Conservation (phyloP, 108 stramenopile species). For the Skeletonema grethae region DNA sequence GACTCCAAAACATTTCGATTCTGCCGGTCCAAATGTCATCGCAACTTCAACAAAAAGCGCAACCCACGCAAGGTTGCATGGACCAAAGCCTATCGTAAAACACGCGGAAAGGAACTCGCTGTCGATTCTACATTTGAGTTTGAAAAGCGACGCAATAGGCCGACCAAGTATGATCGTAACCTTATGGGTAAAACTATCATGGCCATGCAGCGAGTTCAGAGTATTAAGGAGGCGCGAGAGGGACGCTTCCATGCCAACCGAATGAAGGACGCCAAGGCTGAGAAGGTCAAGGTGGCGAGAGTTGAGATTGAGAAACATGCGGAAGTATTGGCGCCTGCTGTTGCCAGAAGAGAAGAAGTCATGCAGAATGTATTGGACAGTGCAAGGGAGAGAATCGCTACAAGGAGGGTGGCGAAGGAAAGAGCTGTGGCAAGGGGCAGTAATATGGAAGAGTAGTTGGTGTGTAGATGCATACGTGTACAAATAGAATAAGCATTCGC, state of each 20-base stretch:
- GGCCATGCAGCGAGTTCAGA: slow-evolving; percentile 95
- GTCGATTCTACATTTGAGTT: slow-evolving; percentile 99
- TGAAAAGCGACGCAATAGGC: slow-evolving; percentile 97
- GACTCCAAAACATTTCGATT: slow-evolving; percentile 99
- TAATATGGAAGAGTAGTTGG: slow-evolving; percentile 46
- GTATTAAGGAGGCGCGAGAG: slow-evolving; percentile 87
- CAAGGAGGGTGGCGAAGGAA: slow-evolving; percentile 63
- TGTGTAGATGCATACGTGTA: slow-evolving; percentile 7
- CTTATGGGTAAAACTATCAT: slow-evolving; percentile 96
- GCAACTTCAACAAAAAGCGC: slow-evolving; percentile 98
- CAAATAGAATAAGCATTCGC: not conserved
- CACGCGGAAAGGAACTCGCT: slow-evolving; percentile 94
- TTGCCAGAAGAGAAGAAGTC: slow-evolving; percentile 80
- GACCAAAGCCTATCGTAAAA: slow-evolving; percentile 99
- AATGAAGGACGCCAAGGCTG: slow-evolving; percentile 86
- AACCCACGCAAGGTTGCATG: slow-evolving; percentile 99
- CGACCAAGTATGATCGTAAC: slow-evolving; percentile 96
- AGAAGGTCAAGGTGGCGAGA: slow-evolving; percentile 87
- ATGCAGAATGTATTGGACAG: slow-evolving; percentile 90
- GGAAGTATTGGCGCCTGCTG: slow-evolving; percentile 88
- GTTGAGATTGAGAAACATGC: slow-evolving; percentile 91
- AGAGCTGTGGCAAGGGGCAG: slow-evolving; percentile 35
- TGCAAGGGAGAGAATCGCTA: slow-evolving; percentile 80
- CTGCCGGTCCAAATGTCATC: slow-evolving; percentile 99
- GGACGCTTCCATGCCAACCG: slow-evolving; percentile 84